A percentile compares a stretch with the other conserved stretches of the same genome.
Evolutionary conservation across 2,329 filamentous ascomycete genomes (phyloP).

Genomic region (Cladosporium sp.): DNA sequence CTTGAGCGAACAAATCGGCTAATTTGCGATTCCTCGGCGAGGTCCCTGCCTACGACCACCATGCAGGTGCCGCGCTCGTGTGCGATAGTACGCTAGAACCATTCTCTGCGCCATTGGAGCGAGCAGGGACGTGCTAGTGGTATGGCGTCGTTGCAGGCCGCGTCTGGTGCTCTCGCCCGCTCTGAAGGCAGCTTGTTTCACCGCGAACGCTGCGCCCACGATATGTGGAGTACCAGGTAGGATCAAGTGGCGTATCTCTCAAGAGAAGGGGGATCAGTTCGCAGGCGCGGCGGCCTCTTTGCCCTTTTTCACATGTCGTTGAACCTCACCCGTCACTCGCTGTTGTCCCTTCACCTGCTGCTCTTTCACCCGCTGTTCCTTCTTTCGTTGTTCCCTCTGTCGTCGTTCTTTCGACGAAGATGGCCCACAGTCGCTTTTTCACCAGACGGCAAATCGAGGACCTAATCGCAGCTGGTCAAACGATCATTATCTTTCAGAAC

Average conservation of each 20-base stretch:
- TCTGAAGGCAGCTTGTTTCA: not conserved
- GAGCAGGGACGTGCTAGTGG: not conserved
- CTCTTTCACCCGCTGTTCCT: not conserved
- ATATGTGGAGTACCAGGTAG: constrained; percentile 6
- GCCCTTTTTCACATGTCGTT: too few species aligned
- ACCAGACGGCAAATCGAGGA: constrained; percentile 35
- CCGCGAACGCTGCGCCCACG: constrained; percentile 7
- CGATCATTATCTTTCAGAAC: constrained; percentile 53
- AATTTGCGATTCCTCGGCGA: not conserved
- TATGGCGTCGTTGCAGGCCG: constrained; percentile 2
- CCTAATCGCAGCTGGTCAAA: constrained; percentile 50
- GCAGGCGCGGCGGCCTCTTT: too few species aligned
- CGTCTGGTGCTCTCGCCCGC: constrained; percentile 1
- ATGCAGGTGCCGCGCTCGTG: too few species aligned
- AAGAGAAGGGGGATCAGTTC: not conserved
- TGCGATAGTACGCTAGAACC: too few species aligned
- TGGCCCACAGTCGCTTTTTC: constrained; percentile 17
- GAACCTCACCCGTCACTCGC: too few species aligned
- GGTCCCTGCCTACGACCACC: not conserved
- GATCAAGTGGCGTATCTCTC: constrained; percentile 4
- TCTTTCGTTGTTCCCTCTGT: not conserved
- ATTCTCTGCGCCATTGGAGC: too few species aligned
- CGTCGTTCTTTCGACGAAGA: not conserved
- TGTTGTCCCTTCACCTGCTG: not conserved
- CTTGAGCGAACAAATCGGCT: not conserved